phyloP scores from a whole-genome alignment of 2,329 filamentous ascomycete genomes.

The Corynespora cassiicola region DNA sequence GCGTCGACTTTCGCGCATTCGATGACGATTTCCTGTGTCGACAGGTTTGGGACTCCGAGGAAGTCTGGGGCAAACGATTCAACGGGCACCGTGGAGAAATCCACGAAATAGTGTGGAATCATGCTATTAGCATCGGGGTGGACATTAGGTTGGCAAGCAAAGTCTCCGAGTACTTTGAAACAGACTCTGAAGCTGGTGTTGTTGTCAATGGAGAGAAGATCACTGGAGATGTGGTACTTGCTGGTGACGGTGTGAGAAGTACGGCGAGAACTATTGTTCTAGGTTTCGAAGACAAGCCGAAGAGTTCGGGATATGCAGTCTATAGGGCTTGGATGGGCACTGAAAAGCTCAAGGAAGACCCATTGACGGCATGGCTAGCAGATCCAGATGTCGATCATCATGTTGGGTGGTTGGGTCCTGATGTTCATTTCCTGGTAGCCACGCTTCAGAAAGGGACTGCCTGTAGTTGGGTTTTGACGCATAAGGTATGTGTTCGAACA shows the following conservation, averaged over 20 bases:
- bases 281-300: constrained; percentile 57
- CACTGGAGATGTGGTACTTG: constrained; percentile 55
- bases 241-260: constrained; percentile 59
- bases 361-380: constrained; percentile 36
- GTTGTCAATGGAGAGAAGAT: constrained; percentile 54
- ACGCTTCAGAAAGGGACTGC: constrained; percentile 35
- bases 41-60: constrained; percentile 50
- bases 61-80: constrained; percentile 56
- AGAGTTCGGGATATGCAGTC: constrained; percentile 59
- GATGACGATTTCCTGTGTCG: constrained; percentile 66
- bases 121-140: constrained; percentile 60
- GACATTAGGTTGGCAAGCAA: constrained; percentile 59
- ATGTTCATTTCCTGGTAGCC: constrained; percentile 39
- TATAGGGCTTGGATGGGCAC: constrained; percentile 52
- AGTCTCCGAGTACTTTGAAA: constrained; percentile 62
- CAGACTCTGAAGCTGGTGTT: constrained; percentile 58
- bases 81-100: constrained; percentile 67
- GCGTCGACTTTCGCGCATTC: constrained; percentile 66
- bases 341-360: constrained; percentile 30
- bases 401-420: constrained; percentile 34
- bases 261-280: constrained; percentile 57
- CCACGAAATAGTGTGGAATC: constrained; percentile 63
- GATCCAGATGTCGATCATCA: constrained; percentile 36
- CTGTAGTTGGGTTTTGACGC: constrained; percentile 37
- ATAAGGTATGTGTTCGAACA: constrained; percentile 19